Conservation (phyloP, 208 protist species). For the Acanthamoeba triangularis region DNA sequence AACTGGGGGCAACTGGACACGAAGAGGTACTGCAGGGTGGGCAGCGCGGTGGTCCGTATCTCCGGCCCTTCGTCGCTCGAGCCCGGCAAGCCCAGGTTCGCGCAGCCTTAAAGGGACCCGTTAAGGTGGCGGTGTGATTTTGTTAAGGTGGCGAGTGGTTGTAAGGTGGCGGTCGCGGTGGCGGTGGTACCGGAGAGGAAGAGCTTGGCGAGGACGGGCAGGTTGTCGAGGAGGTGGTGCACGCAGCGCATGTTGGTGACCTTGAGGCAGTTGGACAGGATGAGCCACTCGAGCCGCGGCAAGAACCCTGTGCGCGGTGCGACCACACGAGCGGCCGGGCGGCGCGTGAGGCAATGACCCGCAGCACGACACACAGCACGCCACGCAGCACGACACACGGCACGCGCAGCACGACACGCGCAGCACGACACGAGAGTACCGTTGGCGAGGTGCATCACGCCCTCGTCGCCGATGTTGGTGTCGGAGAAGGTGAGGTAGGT, state of each 20-base stretch:
- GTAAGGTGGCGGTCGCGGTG: neutral
- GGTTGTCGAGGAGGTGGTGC: conserved; percentile 43
- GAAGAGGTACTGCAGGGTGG: conserved; percentile 50
- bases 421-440: too few relatives aligned
- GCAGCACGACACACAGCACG: neutral
- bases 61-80: neutral
- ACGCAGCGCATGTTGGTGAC: neutral
- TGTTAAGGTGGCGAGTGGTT: neutral
- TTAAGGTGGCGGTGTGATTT: neutral
- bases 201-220: conserved; percentile 34
- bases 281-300: conserved; percentile 32
- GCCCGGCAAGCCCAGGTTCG: neutral
- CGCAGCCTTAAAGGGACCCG: neutral
- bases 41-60: neutral
- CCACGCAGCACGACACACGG: neutral
- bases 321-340: neutral
- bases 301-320: neutral
- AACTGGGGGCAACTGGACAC: neutral
- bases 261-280: neutral
- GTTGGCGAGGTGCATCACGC: conserved; percentile 10
- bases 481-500: neutral
- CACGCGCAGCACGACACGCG: neutral
- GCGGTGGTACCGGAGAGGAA: neutral
- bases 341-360: neutral
- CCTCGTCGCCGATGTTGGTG: conserved; percentile 8